Evolutionary conservation across 257 asterid species (phyloP).

Genomic region (Nicotiana benthamiana): DNA sequence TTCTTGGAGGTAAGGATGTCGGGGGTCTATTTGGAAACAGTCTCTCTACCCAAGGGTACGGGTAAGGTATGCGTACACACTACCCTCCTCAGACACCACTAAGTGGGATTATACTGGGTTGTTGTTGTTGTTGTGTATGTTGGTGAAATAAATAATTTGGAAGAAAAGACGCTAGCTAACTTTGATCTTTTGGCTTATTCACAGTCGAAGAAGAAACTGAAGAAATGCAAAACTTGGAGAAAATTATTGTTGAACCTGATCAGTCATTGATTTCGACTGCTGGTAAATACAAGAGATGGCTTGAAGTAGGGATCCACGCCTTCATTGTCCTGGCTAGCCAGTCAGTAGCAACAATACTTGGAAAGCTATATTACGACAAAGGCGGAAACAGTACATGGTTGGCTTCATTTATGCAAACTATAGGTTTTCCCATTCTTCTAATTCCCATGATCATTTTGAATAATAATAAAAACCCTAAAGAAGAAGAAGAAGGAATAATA

Average conservation of each 20-base stretch:
- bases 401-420: slow-evolving; percentile 24
- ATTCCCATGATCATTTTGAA: slow-evolving; percentile 10
- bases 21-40: no score
- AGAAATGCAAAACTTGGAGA: neutral
- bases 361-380: slow-evolving; percentile 29
- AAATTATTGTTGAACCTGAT: neutral
- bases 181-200: neutral
- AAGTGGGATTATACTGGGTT: no score
- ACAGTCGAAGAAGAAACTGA: neutral
- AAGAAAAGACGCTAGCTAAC: neutral
- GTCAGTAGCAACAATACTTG: slow-evolving; percentile 29
- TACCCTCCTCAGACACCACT: no score
- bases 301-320: slow-evolving; percentile 15
- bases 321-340: slow-evolving; percentile 29
- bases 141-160: neutral
- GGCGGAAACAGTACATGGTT: slow-evolving; percentile 32
- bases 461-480: neutral
- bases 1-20: no score
- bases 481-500: neutral
- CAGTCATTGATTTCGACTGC: neutral
- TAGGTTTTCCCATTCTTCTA: slow-evolving; percentile 32
- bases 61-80: no score
- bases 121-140: no score
- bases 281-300: slow-evolving; percentile 6
- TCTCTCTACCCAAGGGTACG: no score